Evolutionary conservation across 2,329 filamentous ascomycete genomes (phyloP), one percentile per base, ranked within the genome.

Genomic region (Parascedosporium putredinis): DNA sequence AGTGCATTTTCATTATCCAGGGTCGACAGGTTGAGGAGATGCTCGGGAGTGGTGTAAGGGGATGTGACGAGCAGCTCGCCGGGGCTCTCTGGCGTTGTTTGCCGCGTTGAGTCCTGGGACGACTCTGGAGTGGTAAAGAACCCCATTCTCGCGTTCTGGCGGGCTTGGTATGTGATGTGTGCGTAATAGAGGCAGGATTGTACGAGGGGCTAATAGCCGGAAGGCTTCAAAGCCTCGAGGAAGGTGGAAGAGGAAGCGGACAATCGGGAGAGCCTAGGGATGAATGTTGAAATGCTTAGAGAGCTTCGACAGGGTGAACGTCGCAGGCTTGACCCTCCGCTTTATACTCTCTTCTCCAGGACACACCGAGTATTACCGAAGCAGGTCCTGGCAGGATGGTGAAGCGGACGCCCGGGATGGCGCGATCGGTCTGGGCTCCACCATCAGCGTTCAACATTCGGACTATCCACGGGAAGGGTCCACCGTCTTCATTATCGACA

Each of bases 21-120:
- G 2, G 74, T 79, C 43, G 72, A 65, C 51, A 95, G 73, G 60
- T 90, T 80, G 29, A 95, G 78, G 45, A 87, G 78, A 63, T 95
- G 88, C 2, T 76, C 71, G 24, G 70, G 64, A 38, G 82, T 79
- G 8, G 79, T 78, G 63, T 95, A 95, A 1, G 88, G 88, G 1
- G 89, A 95, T 54, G 82, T 75, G 36, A 85, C 70, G 42, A 93
- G 23, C 6, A 40, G 29, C 3, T 38, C 20, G 33, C 9, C 12
- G n/a, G 45, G 45, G 6, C 14, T 18, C 45, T 48, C 45, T 2
- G 45, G 45, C 5, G 45, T 48, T 8, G 45, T 48, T 23, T 34
- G 31, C 22, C 45, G 31, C 10, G 45, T 48, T 5, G 31, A 48
- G 45, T 48, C 45, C 23, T 14, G 20, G 25, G 45, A 34, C 12